Conservation (phyloP, 495 filamentous ascomycete genomes). For the Hypomontagnella monticulosa region DNA sequence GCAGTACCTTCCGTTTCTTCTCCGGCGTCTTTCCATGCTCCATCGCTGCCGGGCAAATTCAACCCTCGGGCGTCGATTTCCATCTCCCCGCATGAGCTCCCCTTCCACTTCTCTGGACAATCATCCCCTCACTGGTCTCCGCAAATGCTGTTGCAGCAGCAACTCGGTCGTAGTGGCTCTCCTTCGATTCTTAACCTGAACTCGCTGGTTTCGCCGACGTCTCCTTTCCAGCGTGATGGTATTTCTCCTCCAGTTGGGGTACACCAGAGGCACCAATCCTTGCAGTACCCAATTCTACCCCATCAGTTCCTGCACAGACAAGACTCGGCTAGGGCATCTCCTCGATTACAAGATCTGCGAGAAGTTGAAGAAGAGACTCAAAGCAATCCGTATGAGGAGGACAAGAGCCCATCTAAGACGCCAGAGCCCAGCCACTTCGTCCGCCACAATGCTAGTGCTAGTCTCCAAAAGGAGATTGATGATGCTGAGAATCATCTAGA, state of each 20-base stretch:
- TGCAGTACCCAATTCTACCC: constrained; percentile 65
- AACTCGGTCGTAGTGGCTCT: constrained; percentile 64
- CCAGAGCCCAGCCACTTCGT: constrained; percentile 55
- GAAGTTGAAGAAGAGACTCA: constrained; percentile 65
- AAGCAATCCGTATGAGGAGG: constrained; percentile 54
- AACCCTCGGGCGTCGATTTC: constrained; percentile 66
- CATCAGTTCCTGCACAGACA: constrained; percentile 63
- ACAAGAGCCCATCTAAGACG: constrained; percentile 58
- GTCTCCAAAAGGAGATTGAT: constrained; percentile 85
- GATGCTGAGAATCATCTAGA: constrained; percentile 86
- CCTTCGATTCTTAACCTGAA: constrained; percentile 62
- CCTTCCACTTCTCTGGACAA: constrained; percentile 55
- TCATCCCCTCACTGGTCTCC: constrained; percentile 64
- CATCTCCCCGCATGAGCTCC: constrained; percentile 53
- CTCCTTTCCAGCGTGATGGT: constrained; percentile 62
- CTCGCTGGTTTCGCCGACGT: constrained; percentile 60
- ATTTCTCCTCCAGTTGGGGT: constrained; percentile 51
- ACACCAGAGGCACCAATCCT: constrained; percentile 67
- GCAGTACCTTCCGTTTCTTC: constrained; percentile 62
- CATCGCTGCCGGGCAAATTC: constrained; percentile 55
- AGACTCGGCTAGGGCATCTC: constrained; percentile 61
- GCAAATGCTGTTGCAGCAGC: constrained; percentile 62
- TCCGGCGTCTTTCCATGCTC: constrained; percentile 65
- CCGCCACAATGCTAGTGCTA: constrained; percentile 57
- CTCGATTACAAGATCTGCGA: constrained; percentile 63